Evolutionary conservation across 176 grass and related monocot species (phyloP), one percentile per base, ranked within the genome.

Genomic region (Dendrocalamus sinicus): DNA sequence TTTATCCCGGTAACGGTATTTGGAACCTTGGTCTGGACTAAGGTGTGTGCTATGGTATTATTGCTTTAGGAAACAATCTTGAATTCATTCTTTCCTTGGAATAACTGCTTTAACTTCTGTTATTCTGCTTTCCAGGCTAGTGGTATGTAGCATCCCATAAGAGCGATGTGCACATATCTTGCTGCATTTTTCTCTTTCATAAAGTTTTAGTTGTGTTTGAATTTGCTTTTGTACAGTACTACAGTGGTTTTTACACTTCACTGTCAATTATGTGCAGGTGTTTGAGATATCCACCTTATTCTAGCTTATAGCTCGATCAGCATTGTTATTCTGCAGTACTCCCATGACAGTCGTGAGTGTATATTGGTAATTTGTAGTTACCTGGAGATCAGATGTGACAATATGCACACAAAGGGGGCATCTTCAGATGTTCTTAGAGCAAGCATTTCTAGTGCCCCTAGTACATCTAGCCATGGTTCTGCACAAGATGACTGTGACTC

Each of bases 381-480:
- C 41, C 51, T 81, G 82, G 86, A 81, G 62, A 79, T 89, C 93
- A 93, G 87, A 95, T 95, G 93, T 78, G 73, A 93, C 77, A 80
- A 65, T 76, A 98, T 98, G 95, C 88, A 91, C 35, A 76, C 41
- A 13, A 98, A 95, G 79, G 91, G 85, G 67, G 59, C 89, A 62
- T 88, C 88, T 22, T 93, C 89, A 83, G 95, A 98, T 89, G 88
- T 92, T 93, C 91, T 95, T 78, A 90, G 93, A 81, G 89, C 94
- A 84, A 98, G 95, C 74, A 88, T 95, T 91, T 98, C 95, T 81
- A 98, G 95, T 50, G 93, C 93, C 37, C 95, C 95, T 53, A 98
- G 95, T 80, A 98, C 95, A 66, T 98, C 95, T 5, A 98, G 95
- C 81, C 95, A 98, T 90, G 93, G 95, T 81, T 98, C 95, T 76